phyloP scores from a whole-genome alignment of 2,329 filamentous ascomycete species.

The Xylaria sp. region DNA sequence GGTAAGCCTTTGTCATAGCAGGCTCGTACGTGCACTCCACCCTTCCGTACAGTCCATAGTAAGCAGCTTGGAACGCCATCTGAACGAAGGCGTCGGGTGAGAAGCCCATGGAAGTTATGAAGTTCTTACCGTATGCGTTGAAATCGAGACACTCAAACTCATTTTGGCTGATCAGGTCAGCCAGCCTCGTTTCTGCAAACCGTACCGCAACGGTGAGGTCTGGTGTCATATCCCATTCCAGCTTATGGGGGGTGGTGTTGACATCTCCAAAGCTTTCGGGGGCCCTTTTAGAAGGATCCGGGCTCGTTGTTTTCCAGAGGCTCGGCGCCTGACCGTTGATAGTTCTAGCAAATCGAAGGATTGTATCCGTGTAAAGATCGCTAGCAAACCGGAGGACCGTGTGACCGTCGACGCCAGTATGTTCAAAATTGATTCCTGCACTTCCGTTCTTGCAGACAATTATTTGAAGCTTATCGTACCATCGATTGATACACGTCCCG shows the following conservation, averaged over 20 bases:
- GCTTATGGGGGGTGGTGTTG: slow-evolving; percentile 89
- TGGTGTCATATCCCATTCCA: slow-evolving; percentile 97
- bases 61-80: slow-evolving; percentile 98
- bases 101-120: slow-evolving; percentile 96
- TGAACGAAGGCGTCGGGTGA: slow-evolving; percentile 97
- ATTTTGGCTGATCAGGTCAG: slow-evolving; percentile 94
- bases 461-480: slow-evolving; percentile 99
- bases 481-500: slow-evolving; percentile 95
- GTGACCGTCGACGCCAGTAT: slow-evolving; percentile 96
- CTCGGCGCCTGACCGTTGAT: slow-evolving; percentile 94
- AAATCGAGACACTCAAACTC: slow-evolving; percentile 96
- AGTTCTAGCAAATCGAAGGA: slow-evolving; percentile 89
- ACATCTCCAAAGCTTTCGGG: slow-evolving; percentile 92
- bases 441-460: slow-evolving; percentile 99
- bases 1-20: slow-evolving; percentile 94
- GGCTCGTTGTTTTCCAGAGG: slow-evolving; percentile 88
- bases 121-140: slow-evolving; percentile 88
- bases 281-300: slow-evolving; percentile 90
- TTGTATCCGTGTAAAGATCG: slow-evolving; percentile 96
- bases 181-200: slow-evolving; percentile 92
- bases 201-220: slow-evolving; percentile 89
- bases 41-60: slow-evolving; percentile 93
- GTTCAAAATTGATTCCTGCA: slow-evolving; percentile 98
- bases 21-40: slow-evolving; percentile 97
- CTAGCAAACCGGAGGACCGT: slow-evolving; percentile 96